These are phyloP conservation scores for Stentor roeselii DNA, from an alignment of 73 alveolate species.

Conservation along the genomic window DNA sequence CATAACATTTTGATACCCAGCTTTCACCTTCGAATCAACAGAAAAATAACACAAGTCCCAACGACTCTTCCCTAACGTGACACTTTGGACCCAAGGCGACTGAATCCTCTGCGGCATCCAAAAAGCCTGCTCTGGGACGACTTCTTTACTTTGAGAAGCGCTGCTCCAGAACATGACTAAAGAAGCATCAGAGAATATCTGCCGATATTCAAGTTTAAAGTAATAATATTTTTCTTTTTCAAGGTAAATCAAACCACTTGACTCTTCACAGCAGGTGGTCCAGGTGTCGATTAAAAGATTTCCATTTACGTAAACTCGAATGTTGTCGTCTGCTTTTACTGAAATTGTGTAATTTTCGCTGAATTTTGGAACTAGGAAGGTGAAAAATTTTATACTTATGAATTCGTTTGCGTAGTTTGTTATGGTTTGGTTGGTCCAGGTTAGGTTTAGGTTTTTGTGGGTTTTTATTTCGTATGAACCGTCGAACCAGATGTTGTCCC, in stretches of 20 bases:
- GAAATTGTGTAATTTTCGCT: conserved; percentile 61
- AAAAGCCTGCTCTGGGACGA: background rate
- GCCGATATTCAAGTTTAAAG: background rate
- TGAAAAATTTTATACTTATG: background rate
- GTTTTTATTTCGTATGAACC: background rate
- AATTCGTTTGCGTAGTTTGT: background rate
- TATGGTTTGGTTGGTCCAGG: background rate
- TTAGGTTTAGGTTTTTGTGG: background rate
- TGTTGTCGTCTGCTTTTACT: conserved; percentile 72
- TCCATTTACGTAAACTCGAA: conserved; percentile 63
- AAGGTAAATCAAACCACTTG: background rate
- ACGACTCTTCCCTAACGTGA: background rate
- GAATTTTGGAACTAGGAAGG: background rate
- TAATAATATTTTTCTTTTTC: background rate
- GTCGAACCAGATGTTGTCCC: conserved; percentile 23
- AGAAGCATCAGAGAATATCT: background rate
- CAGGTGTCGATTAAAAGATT: conserved; percentile 30
- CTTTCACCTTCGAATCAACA: background rate
- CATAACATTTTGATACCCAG: background rate
- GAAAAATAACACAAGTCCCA: background rate
- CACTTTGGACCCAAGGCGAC: conserved; percentile 3
- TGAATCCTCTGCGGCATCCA: background rate
- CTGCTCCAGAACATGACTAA: background rate
- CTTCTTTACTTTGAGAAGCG: background rate
- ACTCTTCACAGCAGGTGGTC: background rate